Evolutionary conservation across 2,329 filamentous ascomycete genomes (phyloP).

Genomic region (Amesomyces nigricolor): DNA sequence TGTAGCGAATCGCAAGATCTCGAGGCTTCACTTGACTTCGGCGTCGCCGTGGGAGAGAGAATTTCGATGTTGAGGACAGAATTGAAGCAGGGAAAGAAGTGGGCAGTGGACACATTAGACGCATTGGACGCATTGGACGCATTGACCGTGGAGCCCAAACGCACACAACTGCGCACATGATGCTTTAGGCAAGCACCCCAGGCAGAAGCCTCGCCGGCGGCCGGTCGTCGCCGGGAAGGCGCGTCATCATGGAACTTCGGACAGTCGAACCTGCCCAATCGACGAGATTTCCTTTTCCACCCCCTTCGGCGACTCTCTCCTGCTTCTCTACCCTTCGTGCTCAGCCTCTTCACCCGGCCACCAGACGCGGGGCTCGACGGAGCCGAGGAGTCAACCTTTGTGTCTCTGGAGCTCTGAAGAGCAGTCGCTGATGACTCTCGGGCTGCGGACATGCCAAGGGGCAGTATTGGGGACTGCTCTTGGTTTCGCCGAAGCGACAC

Average conservation of each 20-base stretch:
- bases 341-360: neutral
- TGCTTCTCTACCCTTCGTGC: neutral
- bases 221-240: neutral
- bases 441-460: too few species aligned
- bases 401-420: too few species aligned
- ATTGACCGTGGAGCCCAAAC: neutral
- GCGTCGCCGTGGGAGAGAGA: slow-evolving; percentile 17
- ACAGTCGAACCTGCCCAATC: neutral
- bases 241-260: neutral
- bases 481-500: too few species aligned
- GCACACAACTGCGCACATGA: too few species aligned
- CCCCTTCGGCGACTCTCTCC: neutral
- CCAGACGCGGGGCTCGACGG: neutral
- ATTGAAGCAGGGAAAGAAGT: neutral
- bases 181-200: slow-evolving; percentile 3
- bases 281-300: neutral
- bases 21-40: slow-evolving; percentile 8
- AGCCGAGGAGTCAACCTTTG: too few species aligned
- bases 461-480: too few species aligned
- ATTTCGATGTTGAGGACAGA: neutral
- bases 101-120: neutral
- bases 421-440: too few species aligned
- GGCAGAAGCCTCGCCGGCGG: slow-evolving; percentile 5
- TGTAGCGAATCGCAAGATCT: slow-evolving; percentile 11
- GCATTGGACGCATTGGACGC: neutral